Evolutionary conservation across 116 monocot genomes (phyloP).

Genomic region (Iris pallida): DNA sequence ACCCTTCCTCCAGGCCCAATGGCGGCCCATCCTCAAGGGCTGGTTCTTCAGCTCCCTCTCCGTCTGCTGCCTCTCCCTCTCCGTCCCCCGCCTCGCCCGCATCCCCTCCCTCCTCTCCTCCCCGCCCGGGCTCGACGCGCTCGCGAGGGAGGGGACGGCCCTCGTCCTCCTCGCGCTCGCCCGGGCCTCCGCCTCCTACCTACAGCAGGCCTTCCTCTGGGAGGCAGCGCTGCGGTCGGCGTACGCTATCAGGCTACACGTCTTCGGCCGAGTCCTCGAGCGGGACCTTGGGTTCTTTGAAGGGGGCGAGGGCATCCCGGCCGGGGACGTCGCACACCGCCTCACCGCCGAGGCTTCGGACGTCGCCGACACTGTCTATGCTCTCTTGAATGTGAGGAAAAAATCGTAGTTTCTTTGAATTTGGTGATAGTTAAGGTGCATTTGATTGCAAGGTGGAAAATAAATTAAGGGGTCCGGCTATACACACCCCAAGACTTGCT

Average conservation of each 20-base stretch:
- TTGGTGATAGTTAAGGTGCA: too few species aligned
- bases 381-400: slow-evolving; percentile 59
- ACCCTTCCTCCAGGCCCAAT: slow-evolving; percentile 46
- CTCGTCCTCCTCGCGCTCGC: slow-evolving; percentile 30
- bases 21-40: slow-evolving; percentile 41
- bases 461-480: too few species aligned
- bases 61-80: slow-evolving; percentile 48
- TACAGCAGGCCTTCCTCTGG: slow-evolving; percentile 75
- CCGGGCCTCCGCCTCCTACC: slow-evolving; percentile 35
- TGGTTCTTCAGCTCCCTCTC: slow-evolving; percentile 56
- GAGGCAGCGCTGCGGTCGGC: slow-evolving; percentile 59
- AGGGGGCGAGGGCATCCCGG: slow-evolving; percentile 36
- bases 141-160: slow-evolving; percentile 20
- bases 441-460: too few species aligned
- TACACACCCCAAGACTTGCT: too few species aligned
- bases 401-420: too few species aligned
- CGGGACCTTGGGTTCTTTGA: slow-evolving; percentile 72
- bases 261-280: slow-evolving; percentile 45
- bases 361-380: slow-evolving; percentile 56
- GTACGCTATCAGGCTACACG: slow-evolving; percentile 36
- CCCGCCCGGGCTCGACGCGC: not conserved
- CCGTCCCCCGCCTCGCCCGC: slow-evolving; percentile 38
- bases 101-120: slow-evolving; percentile 30
- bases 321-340: slow-evolving; percentile 65
- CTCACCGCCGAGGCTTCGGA: slow-evolving; percentile 67